Conservation (phyloP, 2,329 filamentous ascomycete species). For the Thermoascus crustaceus region DNA sequence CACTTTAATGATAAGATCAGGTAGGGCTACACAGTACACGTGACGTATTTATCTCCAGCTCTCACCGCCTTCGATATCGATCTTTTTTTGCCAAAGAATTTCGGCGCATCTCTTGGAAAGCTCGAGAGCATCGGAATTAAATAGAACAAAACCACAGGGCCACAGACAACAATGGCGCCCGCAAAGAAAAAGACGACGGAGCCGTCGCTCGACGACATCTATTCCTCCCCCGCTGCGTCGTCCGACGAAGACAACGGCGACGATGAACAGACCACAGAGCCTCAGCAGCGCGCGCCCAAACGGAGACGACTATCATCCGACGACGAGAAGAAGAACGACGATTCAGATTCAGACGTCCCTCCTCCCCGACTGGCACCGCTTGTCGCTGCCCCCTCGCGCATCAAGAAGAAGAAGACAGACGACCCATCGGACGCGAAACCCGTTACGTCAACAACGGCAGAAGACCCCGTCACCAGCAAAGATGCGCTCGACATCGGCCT, state of each 20-base stretch:
- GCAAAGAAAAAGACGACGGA: too few species aligned
- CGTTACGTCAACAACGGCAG: slow-evolving; percentile 11
- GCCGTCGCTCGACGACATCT: background rate
- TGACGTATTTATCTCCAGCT: background rate
- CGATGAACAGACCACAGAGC: background rate
- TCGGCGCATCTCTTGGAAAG: background rate
- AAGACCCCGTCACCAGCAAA: slow-evolving; percentile 30
- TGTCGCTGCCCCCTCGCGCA: slow-evolving; percentile 32
- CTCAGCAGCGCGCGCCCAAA: slow-evolving; percentile 27
- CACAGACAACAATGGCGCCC: too few species aligned
- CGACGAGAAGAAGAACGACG: too few species aligned
- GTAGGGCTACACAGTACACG: too few species aligned
- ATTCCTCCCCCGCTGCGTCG: background rate
- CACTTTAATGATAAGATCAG: too few species aligned
- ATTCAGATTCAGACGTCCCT: too few species aligned
- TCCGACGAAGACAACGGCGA: background rate
- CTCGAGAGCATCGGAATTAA: too few species aligned
- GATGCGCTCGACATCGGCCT: slow-evolving; percentile 34
- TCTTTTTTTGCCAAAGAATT: background rate
- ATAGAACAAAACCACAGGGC: too few species aligned
- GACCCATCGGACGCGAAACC: slow-evolving; percentile 14
- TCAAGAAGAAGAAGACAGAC: slow-evolving; percentile 30
- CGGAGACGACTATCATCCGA: slow-evolving; percentile 32
- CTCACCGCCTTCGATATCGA: background rate
- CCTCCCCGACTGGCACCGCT: too few species aligned